Evolutionary conservation across 2,329 filamentous ascomycete genomes (phyloP).

Genomic region (Hypoxylon sp.): DNA sequence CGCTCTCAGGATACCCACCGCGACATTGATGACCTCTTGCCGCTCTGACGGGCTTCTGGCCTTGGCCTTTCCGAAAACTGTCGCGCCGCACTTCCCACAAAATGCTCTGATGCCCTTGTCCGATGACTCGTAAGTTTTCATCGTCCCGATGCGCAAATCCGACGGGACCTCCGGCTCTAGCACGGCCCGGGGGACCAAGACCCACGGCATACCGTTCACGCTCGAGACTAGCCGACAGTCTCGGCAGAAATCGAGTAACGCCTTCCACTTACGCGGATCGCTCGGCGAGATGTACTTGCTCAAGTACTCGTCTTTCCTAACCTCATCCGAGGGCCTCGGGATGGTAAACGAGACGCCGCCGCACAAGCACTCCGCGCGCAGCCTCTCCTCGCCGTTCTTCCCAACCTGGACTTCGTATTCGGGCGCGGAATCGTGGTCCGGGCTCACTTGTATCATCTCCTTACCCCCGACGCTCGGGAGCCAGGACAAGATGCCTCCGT

Average conservation of each 20-base stretch:
- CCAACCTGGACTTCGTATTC: conserved; percentile 52
- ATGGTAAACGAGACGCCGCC: conserved; percentile 63
- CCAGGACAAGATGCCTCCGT: conserved; percentile 55
- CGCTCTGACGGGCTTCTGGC: conserved; percentile 49
- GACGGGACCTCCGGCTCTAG: conserved; percentile 56
- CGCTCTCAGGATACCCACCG: conserved; percentile 60
- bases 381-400: conserved; percentile 54
- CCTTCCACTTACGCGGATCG: conserved; percentile 60
- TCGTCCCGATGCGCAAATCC: conserved; percentile 58
- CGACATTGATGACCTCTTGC: conserved; percentile 57
- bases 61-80: conserved; percentile 55
- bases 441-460: conserved; percentile 30
- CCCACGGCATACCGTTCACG: conserved; percentile 59
- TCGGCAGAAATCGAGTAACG: conserved; percentile 57
- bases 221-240: conserved; percentile 61
- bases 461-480: conserved; percentile 52
- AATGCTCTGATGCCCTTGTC: conserved; percentile 58
- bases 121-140: conserved; percentile 60
- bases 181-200: conserved; percentile 55
- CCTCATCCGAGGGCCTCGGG: conserved; percentile 54
- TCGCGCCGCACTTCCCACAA: conserved; percentile 62
- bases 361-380: conserved; percentile 62
- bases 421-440: conserved; percentile 47
- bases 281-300: conserved; percentile 54
- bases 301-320: conserved; percentile 51